These are phyloP conservation scores for Fusarium aywerte DNA, from an alignment of 2,329 filamentous ascomycete genomes.

Conservation along the genomic window DNA sequence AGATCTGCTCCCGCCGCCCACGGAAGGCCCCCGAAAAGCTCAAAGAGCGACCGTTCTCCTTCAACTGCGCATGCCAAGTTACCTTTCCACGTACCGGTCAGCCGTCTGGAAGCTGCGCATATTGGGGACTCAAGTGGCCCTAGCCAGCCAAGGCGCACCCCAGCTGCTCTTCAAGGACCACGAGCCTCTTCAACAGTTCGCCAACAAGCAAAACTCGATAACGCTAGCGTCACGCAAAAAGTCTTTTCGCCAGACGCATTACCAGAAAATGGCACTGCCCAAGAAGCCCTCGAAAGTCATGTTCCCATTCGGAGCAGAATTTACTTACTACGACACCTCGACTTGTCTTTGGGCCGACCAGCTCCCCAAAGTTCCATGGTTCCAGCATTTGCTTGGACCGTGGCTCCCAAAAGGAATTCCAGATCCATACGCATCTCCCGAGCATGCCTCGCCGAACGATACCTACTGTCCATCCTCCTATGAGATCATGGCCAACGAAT, in stretches of 20 bases:
- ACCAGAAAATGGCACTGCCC: slow-evolving; percentile 25
- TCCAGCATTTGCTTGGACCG: slow-evolving; percentile 36
- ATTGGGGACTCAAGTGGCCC: background rate
- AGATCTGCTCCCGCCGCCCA: slow-evolving; percentile 40
- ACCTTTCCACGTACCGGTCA: slow-evolving; percentile 51
- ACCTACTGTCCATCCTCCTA: slow-evolving; percentile 62
- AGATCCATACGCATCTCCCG: slow-evolving; percentile 21
- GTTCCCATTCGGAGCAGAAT: slow-evolving; percentile 29
- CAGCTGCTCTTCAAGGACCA: slow-evolving; percentile 3
- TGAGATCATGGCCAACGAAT: slow-evolving; percentile 61
- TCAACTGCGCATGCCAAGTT: slow-evolving; percentile 58
- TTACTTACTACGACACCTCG: slow-evolving; percentile 33
- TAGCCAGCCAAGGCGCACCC: background rate
- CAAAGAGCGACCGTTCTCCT: slow-evolving; percentile 59
- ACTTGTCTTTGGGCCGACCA: slow-evolving; percentile 29
- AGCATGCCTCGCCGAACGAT: background rate
- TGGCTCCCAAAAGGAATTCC: slow-evolving; percentile 37
- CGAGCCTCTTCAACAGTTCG: background rate
- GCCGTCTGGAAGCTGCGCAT: slow-evolving; percentile 30
- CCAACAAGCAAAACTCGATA: fast-evolving
- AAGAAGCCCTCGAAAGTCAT: slow-evolving; percentile 19
- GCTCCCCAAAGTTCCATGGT: slow-evolving; percentile 6
- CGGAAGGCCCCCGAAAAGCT: background rate
- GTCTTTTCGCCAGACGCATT: slow-evolving; percentile 46
- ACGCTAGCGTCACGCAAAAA: slow-evolving; percentile 44